Evolutionary conservation across 2,329 filamentous ascomycete species (phyloP).

Genomic region (Bipolaris zeicola): DNA sequence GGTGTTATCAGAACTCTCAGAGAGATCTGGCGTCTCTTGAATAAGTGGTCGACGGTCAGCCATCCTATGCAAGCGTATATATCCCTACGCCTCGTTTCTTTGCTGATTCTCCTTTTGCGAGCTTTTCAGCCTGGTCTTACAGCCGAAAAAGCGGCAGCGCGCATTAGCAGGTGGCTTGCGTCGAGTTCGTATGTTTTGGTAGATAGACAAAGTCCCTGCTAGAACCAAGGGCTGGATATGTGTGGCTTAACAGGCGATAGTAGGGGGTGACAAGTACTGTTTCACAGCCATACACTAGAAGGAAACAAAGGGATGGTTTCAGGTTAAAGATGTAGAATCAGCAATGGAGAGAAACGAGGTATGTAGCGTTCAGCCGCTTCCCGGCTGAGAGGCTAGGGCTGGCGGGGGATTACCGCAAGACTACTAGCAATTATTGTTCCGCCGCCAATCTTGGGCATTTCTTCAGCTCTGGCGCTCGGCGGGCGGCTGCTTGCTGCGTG

Average conservation of each 20-base stretch:
- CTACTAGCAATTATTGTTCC: too few species aligned
- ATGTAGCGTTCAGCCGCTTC: too few species aligned
- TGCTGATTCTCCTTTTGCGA: slow-evolving; percentile 6
- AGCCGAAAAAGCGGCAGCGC: slow-evolving; percentile 1
- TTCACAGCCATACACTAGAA: too few species aligned
- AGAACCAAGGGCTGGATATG: slow-evolving; percentile 3
- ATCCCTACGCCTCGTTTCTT: slow-evolving; percentile 6
- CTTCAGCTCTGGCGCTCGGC: too few species aligned
- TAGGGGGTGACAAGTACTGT: background rate
- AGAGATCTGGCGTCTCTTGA: slow-evolving; percentile 33
- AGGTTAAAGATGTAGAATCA: too few species aligned
- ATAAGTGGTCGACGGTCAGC: slow-evolving; percentile 41
- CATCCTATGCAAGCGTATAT: slow-evolving; percentile 24
- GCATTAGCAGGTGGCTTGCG: slow-evolving; percentile 7
- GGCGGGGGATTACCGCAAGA: too few species aligned
- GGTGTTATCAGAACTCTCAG: slow-evolving; percentile 34
- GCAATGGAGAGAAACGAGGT: too few species aligned
- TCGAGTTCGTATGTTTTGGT: background rate
- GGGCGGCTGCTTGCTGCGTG: too few species aligned
- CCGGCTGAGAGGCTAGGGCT: too few species aligned
- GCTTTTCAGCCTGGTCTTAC: slow-evolving; percentile 23
- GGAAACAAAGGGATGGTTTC: too few species aligned
- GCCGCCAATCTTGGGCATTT: too few species aligned
- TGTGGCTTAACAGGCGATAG: slow-evolving; percentile 4
- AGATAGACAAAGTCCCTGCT: too few species aligned